Percentiles rank a stretch among this genome's conserved stretches.
phyloP scores from a whole-genome alignment of 176 grass and related monocot genomes.

The Leersia perrieri region DNA sequence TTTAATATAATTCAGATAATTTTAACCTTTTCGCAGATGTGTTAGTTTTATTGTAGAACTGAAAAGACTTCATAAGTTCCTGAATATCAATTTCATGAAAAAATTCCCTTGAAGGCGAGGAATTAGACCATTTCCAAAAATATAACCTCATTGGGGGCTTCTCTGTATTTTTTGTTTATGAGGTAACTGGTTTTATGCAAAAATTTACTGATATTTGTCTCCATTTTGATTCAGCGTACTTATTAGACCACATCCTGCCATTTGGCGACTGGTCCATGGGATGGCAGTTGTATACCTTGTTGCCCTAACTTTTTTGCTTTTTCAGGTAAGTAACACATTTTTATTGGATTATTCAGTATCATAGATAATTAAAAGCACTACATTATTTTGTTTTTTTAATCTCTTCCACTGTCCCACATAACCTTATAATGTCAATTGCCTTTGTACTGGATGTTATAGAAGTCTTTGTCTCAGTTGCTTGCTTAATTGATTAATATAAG shows the following conservation, averaged over 20 bases:
- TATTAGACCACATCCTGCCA: conserved; percentile 96
- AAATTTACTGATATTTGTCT: conserved; percentile 33
- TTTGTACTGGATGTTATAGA: background rate
- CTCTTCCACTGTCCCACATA: background rate
- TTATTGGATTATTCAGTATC: background rate
- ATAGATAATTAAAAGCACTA: background rate
- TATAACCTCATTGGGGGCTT: background rate
- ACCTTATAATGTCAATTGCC: background rate
- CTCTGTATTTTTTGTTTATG: conserved; percentile 7
- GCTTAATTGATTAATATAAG: background rate
- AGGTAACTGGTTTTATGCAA: background rate
- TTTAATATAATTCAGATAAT: background rate
- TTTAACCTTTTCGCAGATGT: background rate
- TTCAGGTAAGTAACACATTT: conserved; percentile 66
- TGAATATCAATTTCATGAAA: background rate
- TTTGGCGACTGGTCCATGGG: conserved; percentile 98
- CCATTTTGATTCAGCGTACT: conserved; percentile 64
- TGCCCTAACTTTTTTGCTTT: conserved; percentile 97
- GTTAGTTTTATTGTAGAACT: background rate
- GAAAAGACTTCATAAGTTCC: background rate
- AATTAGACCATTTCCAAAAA: background rate
- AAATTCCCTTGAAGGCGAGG: background rate
- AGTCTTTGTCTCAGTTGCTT: background rate
- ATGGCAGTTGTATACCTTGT: conserved; percentile 96
- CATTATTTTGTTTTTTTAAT: background rate